A percentile compares a stretch with the other conserved stretches of the same genome.
Conservation (phyloP, 2,329 filamentous ascomycete species). For the Rutstroemia sp. region DNA sequence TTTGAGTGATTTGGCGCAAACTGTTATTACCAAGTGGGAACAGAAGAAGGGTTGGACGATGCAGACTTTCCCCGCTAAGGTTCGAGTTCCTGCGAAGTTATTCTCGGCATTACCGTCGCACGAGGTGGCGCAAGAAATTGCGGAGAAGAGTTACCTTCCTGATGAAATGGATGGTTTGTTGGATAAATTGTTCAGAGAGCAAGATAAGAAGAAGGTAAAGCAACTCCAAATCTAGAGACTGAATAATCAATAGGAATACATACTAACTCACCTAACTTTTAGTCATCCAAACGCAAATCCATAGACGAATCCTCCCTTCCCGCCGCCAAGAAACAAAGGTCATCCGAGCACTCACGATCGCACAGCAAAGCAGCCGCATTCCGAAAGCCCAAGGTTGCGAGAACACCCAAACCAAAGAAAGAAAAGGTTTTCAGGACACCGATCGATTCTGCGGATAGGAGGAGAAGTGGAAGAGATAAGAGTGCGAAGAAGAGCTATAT, state of each 20-base stretch:
- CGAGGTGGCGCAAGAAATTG: conserved; percentile 73
- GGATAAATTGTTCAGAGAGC: conserved; percentile 56
- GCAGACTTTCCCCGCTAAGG: conserved; percentile 73
- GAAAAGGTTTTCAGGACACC: conserved; percentile 13
- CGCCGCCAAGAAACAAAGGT: conserved; percentile 19
- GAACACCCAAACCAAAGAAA: conserved; percentile 27
- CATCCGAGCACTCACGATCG: conserved; percentile 12
- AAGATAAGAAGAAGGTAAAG: conserved; percentile 51
- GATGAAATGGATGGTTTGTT: conserved; percentile 64
- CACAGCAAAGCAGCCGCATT: conserved; percentile 14
- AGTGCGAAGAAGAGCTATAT: conserved; percentile 32
- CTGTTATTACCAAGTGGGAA: conserved; percentile 76
- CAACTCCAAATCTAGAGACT: conserved; percentile 11
- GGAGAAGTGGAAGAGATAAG: conserved; percentile 32
- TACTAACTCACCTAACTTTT: conserved; percentile 2
- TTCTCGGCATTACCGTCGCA: conserved; percentile 72
- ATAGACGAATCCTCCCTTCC: conserved; percentile 21
- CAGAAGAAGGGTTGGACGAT: conserved; percentile 81
- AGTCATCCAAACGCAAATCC: conserved; percentile 25
- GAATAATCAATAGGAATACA: neutral
- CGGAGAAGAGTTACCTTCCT: conserved; percentile 76
- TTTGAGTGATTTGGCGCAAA: conserved; percentile 78
- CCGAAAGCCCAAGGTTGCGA: conserved; percentile 24
- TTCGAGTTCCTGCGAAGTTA: conserved; percentile 71
- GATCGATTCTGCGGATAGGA: conserved; percentile 23